Evolutionary conservation across 768 basidiomycete genomes (phyloP).

Genomic region (Naganishia vaughanmartiniae): DNA sequence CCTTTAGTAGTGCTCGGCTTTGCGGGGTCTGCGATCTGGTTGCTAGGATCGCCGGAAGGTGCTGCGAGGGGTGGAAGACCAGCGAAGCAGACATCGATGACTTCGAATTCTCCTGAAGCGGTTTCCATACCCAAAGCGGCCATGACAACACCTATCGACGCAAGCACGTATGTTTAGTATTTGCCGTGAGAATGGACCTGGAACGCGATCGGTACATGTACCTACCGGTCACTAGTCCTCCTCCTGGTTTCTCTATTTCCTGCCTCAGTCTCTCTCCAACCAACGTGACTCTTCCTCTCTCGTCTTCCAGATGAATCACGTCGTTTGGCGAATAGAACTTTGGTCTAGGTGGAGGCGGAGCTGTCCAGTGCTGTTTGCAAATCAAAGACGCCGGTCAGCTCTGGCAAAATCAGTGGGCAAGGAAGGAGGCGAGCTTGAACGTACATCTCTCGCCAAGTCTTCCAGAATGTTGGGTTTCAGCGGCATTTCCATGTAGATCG

Average conservation of each 20-base stretch:
- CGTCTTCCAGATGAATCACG: slow-evolving; percentile 86
- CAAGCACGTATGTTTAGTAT: not conserved
- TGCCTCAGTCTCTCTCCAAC: slow-evolving; percentile 68
- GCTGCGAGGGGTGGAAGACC: slow-evolving; percentile 69
- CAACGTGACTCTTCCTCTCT: slow-evolving; percentile 84
- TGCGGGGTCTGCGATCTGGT: not conserved
- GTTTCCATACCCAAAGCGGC: slow-evolving; percentile 90
- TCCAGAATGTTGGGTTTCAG: slow-evolving; percentile 97
- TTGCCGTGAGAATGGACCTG: not conserved
- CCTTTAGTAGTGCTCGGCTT: slow-evolving; percentile 28
- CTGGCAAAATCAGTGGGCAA: not conserved
- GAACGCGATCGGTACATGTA: not conserved
- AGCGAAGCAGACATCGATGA: slow-evolving; percentile 79
- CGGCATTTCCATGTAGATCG: slow-evolving; percentile 98
- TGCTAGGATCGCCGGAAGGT: slow-evolving; percentile 33
- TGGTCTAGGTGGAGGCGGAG: slow-evolving; percentile 69
- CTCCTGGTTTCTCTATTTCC: slow-evolving; percentile 54
- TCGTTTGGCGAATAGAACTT: slow-evolving; percentile 79
- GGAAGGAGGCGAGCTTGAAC: not conserved
- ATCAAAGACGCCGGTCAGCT: not conserved
- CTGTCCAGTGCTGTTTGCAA: slow-evolving; percentile 71
- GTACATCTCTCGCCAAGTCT: slow-evolving; percentile 86
- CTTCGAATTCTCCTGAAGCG: slow-evolving; percentile 83
- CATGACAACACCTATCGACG: slow-evolving; percentile 67
- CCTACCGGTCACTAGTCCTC: slow-evolving; percentile 68